Base-by-base conservation (phyloP, 345 rosid species). In the Aquilaria malaccensis region DNA sequence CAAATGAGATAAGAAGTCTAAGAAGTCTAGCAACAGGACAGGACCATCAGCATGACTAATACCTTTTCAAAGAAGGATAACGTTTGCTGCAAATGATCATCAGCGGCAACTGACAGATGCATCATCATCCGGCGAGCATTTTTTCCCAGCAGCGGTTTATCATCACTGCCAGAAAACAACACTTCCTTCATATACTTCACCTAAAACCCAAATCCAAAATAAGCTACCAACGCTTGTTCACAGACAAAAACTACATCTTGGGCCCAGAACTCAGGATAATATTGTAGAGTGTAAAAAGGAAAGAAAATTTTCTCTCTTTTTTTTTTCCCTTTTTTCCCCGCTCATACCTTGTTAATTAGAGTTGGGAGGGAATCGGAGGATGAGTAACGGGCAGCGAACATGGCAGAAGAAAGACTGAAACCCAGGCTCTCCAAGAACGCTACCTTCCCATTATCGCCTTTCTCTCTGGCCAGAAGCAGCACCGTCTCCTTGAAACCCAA, bases 11-110 rank as follows among this genome's bases (percentile, higher is more conserved):
- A 11, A 67, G 49, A 60, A n/a, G 45, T 46, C 37, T 31, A 9
- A 33, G 6, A 22, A 22, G 50, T 65, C 49, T 63, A 45, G 61
- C 14, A 33, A 58, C 30, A 57, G 11, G 56, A 45, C 10, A 30
- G 65, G 29, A 30, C 50, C 6, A 13, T 0, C 45, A 33, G 41
- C 50, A 11, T 11, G 52, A 7, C 59, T 50, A 10, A 51, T 30
- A 92, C 97, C 98, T 93, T 93, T 74, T 93, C 97, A 29, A 93
- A 93, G 66, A 87, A 81, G 56, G 98, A 86, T 66, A 93, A 75
- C 2, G 97, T 87, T 67, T 75, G 86, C 49, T 93, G 96, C 69
- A 93, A 73, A 76, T 89, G 95, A 59, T 89, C 98, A 68, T 87
- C 98, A 45, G 79, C 71, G 61, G 89, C 76, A 58, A 87, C 81